A percentile compares a stretch with the other conserved stretches of the same genome.
phyloP scores from a whole-genome alignment of 108 stramenopile species.

The Cyclotella cryptica region DNA sequence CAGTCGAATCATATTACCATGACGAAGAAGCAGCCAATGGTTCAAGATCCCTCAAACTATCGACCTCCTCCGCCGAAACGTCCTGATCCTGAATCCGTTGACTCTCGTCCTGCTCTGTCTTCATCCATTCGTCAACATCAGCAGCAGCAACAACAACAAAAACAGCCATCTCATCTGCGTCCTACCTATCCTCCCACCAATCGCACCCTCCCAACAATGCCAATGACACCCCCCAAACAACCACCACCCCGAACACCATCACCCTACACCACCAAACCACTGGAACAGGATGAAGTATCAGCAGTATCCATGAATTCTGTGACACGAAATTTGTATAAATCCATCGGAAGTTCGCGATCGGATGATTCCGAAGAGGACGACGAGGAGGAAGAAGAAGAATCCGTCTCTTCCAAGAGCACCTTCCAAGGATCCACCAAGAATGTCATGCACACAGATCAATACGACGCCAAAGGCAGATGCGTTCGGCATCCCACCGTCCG shows the following conservation, averaged over 20 bases:
- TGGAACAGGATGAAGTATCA: slow-evolving; percentile 45
- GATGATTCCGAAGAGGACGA: slow-evolving; percentile 20
- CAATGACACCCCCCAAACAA: not conserved
- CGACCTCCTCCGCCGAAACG: slow-evolving; percentile 9
- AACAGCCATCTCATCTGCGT: not conserved
- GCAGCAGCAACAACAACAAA: slow-evolving; percentile 10
- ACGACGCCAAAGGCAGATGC: slow-evolving; percentile 40
- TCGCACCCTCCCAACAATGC: not conserved
- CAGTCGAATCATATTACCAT: no score
- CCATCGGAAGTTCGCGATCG: not conserved
- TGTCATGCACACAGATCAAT: slow-evolving; percentile 39
- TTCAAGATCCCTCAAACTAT: not conserved
- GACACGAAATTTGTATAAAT: slow-evolving; percentile 14
- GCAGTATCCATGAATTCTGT: slow-evolving; percentile 44
- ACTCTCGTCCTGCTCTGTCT: not conserved
- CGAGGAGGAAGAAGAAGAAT: slow-evolving; percentile 13
- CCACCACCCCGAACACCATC: not conserved
- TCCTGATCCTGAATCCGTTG: not conserved
- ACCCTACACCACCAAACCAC: not conserved
- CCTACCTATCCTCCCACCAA: not conserved
- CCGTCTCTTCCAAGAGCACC: not conserved
- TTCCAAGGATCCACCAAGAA: not conserved
- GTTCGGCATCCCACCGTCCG: slow-evolving; percentile 38
- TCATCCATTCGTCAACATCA: not conserved
- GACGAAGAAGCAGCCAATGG: no score